A percentile compares a stretch with the other conserved stretches of the same genome.
phyloP scores from a whole-genome alignment of 2,329 filamentous ascomycete genomes.

The Diaporthe helianthi region DNA sequence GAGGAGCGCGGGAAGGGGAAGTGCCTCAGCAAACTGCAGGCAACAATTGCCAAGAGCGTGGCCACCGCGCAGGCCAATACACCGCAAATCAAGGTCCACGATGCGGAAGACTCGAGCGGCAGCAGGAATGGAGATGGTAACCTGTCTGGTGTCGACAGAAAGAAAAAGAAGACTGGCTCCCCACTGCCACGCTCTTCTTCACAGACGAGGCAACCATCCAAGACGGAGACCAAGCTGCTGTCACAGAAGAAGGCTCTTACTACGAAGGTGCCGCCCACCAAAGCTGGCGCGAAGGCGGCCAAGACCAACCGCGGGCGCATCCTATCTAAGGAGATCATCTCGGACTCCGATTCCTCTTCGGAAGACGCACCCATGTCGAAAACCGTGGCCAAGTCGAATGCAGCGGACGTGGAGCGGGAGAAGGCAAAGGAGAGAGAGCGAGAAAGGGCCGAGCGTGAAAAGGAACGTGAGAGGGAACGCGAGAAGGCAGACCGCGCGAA shows the following conservation, averaged over 20 bases:
- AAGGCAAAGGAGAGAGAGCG: constrained; percentile 20
- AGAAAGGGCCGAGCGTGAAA: neutral
- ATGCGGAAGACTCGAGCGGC: constrained; percentile 55
- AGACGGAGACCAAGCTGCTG: constrained; percentile 61
- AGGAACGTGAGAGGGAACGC: constrained; percentile 7
- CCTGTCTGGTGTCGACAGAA: constrained; percentile 43
- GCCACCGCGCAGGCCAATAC: constrained; percentile 51
- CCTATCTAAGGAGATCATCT: constrained; percentile 63
- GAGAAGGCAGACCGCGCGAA: constrained; percentile 32
- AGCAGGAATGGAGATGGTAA: constrained; percentile 51
- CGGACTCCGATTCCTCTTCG: constrained; percentile 60
- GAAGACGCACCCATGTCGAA: constrained; percentile 55
- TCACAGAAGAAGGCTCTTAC: constrained; percentile 49
- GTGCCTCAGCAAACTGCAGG: constrained; percentile 67
- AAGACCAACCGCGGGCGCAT: constrained; percentile 51
- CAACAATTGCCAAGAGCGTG: constrained; percentile 62
- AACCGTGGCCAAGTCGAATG: constrained; percentile 42
- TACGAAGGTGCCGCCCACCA: constrained; percentile 51
- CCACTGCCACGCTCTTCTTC: constrained; percentile 58
- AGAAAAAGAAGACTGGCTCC: constrained; percentile 48
- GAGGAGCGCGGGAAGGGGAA: constrained; percentile 67
- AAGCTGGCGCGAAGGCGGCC: constrained; percentile 43
- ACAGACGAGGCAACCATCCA: constrained; percentile 56
- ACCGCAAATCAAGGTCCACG: constrained; percentile 59
- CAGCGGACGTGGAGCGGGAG: constrained; percentile 20